Evolutionary conservation across 2,329 filamentous ascomycete species (phyloP), one percentile per base, ranked within the genome.

Genomic region (Fusarium brachygibbosum): DNA sequence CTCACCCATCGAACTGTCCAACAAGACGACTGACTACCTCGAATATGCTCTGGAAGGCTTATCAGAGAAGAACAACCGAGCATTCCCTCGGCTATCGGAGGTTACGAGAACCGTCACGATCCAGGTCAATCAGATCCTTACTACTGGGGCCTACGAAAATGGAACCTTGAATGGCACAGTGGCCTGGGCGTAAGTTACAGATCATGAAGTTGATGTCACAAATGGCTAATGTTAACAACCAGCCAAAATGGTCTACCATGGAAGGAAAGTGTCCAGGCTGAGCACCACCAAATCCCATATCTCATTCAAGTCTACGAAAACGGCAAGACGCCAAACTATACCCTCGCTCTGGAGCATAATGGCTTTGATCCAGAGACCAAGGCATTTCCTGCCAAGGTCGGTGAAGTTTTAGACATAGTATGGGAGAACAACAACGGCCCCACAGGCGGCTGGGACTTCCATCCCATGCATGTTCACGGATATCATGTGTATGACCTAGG

Each of bases 371-470:
- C 86, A 0, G 69, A 61, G 1, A 84, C 81, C 0, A 76, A 78
- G 13, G 81, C 83, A 0, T 90, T 84, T 72, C 85, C 87, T 0
- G 86, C 84, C 1, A 79, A 81, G 42, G 72, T 88, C 3, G 87
- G 87, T 28, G 87, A 90, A 71, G 83, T 87, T 1, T 75, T 88
- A 5, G 85, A 87, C 57, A 84, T 87, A 21, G 82, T 88, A 7
- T 79, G 83, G 69, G 77, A 81, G 42, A 84, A 82, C 69, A 83
- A 79, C 72, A 74, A 75, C 35, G 75, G 55, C 0, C 66, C 41
- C 14, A 75, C 73, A 14, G 78, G 82, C 5, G 73, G 77, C 2
- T 67, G 75, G 9, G 67, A 69, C 10, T 67, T 53, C 8, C 67
- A 69, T 3, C 67, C 67, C 0, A 70, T 69, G 66, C 67, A 69